These are phyloP conservation scores for Alloascoidea hylecoeti DNA, from an alignment of 805 yeast species.

Conservation along the genomic window DNA sequence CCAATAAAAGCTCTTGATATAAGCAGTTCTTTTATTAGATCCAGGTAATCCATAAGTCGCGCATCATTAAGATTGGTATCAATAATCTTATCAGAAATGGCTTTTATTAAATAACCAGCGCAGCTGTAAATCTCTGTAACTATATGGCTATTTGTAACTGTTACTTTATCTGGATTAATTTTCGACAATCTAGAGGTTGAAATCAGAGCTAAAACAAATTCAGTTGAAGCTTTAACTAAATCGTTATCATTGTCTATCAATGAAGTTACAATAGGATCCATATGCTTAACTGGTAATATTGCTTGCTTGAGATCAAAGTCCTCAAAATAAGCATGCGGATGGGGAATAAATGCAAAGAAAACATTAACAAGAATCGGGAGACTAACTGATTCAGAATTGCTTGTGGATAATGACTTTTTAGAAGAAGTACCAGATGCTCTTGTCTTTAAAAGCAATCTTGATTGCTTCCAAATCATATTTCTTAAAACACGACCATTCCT, in stretches of 20 bases:
- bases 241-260: conserved; percentile 21
- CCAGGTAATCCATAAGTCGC: conserved; percentile 20
- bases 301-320: conserved; percentile 5
- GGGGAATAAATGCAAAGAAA: conserved; percentile 16
- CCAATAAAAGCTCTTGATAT: conserved; percentile 21
- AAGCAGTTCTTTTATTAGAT: conserved; percentile 23
- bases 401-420: conserved; percentile 4
- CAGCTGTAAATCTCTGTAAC: conserved; percentile 7
- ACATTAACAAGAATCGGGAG: conserved; percentile 15
- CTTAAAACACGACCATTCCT: conserved; percentile 1
- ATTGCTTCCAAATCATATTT: conserved; percentile 4
- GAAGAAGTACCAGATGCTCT: neutral
- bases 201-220: conserved; percentile 20
- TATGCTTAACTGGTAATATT: conserved; percentile 2
- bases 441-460: neutral
- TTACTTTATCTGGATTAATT: conserved; percentile 14
- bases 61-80: conserved; percentile 2
- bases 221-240: conserved; percentile 20
- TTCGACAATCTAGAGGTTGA: conserved; percentile 16
- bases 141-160: conserved; percentile 4
- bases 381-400: conserved; percentile 8
- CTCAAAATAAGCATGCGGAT: conserved; percentile 19
- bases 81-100: conserved; percentile 12
- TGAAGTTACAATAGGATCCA: conserved; percentile 24
- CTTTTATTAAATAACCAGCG: conserved; percentile 13